Evolutionary conservation across 2,329 filamentous ascomycete genomes (phyloP).

Genomic region (Didymella sp.): DNA sequence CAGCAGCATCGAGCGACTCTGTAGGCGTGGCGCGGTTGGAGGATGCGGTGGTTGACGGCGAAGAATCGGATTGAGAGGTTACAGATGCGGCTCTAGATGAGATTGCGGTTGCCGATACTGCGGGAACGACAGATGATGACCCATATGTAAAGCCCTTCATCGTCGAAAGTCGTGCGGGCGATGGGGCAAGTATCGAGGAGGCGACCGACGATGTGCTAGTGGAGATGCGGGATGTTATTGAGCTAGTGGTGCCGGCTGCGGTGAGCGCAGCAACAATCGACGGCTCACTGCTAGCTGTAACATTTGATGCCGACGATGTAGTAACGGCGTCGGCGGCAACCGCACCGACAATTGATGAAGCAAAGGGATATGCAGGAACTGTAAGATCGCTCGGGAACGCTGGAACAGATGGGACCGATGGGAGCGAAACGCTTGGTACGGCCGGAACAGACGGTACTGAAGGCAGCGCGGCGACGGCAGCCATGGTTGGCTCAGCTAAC

Average conservation of each 20-base stretch:
- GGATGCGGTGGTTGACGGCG: background rate
- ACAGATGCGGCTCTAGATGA: constrained; percentile 3
- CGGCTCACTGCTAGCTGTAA: constrained; percentile 13
- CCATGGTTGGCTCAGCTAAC: constrained; percentile 1
- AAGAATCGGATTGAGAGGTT: background rate
- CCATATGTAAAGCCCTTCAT: constrained; percentile 8
- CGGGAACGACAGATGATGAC: background rate
- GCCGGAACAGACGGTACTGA: constrained; percentile 27
- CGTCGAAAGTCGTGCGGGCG: constrained; percentile 3
- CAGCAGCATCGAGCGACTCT: constrained; percentile 12
- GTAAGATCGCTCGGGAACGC: constrained; percentile 45
- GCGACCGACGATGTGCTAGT: constrained; percentile 10
- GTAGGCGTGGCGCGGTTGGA: constrained; percentile 5
- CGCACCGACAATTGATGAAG: constrained; percentile 30
- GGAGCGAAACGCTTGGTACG: constrained; percentile 19
- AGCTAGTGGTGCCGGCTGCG: background rate
- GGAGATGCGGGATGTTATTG: constrained; percentile 2
- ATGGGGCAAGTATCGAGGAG: constrained; percentile 5
- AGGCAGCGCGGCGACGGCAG: constrained; percentile 3
- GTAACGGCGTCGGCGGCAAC: constrained; percentile 17
- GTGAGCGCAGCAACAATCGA: constrained; percentile 10
- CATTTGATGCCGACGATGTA: constrained; percentile 15
- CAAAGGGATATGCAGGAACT: constrained; percentile 46
- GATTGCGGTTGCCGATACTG: constrained; percentile 1
- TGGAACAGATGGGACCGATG: constrained; percentile 28